A percentile compares a stretch with the other conserved stretches of the same genome.
These are phyloP conservation scores for Hypoxylon sp. DNA, from an alignment of 2,329 filamentous ascomycete genomes.

Conservation along the genomic window DNA sequence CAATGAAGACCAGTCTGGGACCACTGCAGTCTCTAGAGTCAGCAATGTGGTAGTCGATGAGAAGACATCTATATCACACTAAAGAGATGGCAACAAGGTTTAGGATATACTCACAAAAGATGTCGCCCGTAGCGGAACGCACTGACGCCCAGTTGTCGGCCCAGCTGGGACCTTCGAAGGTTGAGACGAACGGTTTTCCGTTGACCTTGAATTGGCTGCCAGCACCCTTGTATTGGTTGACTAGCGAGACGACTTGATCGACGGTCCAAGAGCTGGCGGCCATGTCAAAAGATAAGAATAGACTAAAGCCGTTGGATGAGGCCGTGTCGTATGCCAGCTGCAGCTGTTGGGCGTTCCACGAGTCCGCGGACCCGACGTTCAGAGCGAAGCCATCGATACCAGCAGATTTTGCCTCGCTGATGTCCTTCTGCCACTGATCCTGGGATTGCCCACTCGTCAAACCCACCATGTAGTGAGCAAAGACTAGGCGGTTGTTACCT, in stretches of 20 bases:
- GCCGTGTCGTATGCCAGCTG: constrained; percentile 54
- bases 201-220: constrained; percentile 60
- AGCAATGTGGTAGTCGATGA: background rate
- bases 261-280: constrained; percentile 50
- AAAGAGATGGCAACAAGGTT: background rate
- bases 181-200: constrained; percentile 63
- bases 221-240: constrained; percentile 57
- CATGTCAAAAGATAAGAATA: constrained; percentile 58
- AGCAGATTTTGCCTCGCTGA: constrained; percentile 47
- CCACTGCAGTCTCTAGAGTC: constrained; percentile 46
- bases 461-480: constrained; percentile 53
- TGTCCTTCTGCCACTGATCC: constrained; percentile 50
- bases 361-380: constrained; percentile 48
- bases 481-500: constrained; percentile 42
- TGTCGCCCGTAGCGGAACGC: constrained; percentile 55
- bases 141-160: constrained; percentile 61
- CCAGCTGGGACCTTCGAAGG: constrained; percentile 64
- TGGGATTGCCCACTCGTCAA: constrained; percentile 49
- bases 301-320: constrained; percentile 50
- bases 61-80: background rate
- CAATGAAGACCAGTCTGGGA: constrained; percentile 64
- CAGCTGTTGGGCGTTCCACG: constrained; percentile 49
- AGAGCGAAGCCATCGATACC: constrained; percentile 53
- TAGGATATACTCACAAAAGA: constrained; percentile 51
- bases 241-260: constrained; percentile 50